Percentiles rank a stretch among this genome's conserved stretches.
phyloP scores from a whole-genome alignment of 805 yeast species.

The Ogataea methylovora region DNA sequence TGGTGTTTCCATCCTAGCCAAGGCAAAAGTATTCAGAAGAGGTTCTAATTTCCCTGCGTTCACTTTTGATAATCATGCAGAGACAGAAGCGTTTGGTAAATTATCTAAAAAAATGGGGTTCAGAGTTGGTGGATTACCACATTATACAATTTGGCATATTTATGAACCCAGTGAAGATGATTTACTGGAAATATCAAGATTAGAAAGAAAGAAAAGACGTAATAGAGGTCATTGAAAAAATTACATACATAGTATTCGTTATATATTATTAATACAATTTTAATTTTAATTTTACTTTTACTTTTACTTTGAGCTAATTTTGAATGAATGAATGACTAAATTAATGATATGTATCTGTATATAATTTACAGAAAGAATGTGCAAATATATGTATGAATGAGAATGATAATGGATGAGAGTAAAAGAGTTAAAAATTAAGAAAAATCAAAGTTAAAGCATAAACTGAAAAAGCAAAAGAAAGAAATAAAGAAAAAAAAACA shows the following conservation, averaged over 20 bases:
- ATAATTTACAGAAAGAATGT: background rate
- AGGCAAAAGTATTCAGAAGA: slow-evolving; percentile 64
- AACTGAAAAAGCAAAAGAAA: too few relatives aligned
- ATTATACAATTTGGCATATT: slow-evolving; percentile 86
- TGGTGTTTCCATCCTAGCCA: slow-evolving; percentile 75
- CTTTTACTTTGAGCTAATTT: too few relatives aligned
- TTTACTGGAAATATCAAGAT: slow-evolving; percentile 55
- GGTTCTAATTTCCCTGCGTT: slow-evolving; percentile 85
- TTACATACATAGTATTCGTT: background rate
- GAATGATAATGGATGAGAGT: slow-evolving; percentile 24
- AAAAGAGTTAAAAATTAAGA: slow-evolving; percentile 5
- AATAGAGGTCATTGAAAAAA: background rate
- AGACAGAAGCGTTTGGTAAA: slow-evolving; percentile 83
- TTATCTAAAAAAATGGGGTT: slow-evolving; percentile 75
- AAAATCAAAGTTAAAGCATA: background rate
- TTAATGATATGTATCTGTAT: background rate
- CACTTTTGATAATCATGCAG: slow-evolving; percentile 79
- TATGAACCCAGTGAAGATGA: slow-evolving; percentile 88
- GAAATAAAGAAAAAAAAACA: background rate
- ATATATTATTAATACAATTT: background rate
- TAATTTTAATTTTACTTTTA: too few relatives aligned
- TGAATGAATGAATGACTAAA: background rate
- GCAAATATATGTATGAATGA: background rate
- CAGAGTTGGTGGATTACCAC: slow-evolving; percentile 81
- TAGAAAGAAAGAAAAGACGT: slow-evolving; percentile 60